Evolutionary conservation across 441 rosid species (phyloP).

Genomic region (Raphanus hybrid): DNA sequence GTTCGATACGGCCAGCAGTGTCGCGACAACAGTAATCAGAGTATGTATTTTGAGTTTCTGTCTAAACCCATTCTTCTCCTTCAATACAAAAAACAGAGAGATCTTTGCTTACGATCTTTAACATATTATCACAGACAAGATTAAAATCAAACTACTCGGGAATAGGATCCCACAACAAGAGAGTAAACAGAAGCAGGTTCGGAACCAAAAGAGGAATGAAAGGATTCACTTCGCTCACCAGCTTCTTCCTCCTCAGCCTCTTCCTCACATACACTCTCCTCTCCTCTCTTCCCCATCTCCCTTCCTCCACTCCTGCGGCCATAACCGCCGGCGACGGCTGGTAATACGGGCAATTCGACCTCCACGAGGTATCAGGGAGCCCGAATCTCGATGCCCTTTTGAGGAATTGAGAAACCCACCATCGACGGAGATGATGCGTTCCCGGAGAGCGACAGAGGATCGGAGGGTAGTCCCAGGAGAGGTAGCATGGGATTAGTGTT

Average conservation of each 20-base stretch:
- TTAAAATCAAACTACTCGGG: constrained; percentile 37
- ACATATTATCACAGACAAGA: too few species aligned
- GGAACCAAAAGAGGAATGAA: constrained; percentile 64
- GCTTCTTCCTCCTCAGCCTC: constrained; percentile 58
- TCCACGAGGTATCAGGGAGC: constrained; percentile 67
- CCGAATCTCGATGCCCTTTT: constrained; percentile 65
- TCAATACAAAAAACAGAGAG: too few species aligned
- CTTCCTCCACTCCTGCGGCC: constrained; percentile 70
- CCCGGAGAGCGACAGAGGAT: constrained; percentile 48
- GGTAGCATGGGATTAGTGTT: constrained; percentile 50
- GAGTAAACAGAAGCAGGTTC: constrained; percentile 58
- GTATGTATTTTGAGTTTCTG: too few species aligned
- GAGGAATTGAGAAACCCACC: constrained; percentile 69
- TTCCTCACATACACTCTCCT: constrained; percentile 58
- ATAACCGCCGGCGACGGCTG: constrained; percentile 75
- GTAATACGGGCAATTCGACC: constrained; percentile 76
- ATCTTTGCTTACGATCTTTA: background rate
- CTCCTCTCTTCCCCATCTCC: constrained; percentile 65
- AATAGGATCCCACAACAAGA: constrained; percentile 69
- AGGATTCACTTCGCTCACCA: constrained; percentile 57
- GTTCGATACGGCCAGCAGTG: background rate
- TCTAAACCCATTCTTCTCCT: too few species aligned
- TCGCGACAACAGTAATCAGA: too few species aligned
- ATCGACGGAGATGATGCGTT: constrained; percentile 48
- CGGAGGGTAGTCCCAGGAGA: constrained; percentile 85